Evolutionary conservation across 345 rosid genomes (phyloP).

Genomic region (Gossypium australe): DNA sequence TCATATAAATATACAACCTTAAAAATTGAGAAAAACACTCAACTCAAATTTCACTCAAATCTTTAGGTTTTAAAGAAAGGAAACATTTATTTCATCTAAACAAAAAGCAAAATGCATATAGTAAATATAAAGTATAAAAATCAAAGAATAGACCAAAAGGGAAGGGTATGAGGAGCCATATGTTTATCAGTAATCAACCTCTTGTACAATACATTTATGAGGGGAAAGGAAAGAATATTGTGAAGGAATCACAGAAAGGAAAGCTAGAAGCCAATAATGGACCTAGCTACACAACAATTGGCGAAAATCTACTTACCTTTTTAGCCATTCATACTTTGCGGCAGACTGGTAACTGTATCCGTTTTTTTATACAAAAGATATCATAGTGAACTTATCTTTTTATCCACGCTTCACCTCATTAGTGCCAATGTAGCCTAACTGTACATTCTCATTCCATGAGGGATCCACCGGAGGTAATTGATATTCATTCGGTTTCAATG

Average conservation of each 20-base stretch:
- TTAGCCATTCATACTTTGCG: conserved; percentile 4
- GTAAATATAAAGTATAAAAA: too few relatives aligned
- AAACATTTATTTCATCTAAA: too few relatives aligned
- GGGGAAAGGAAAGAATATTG: background rate
- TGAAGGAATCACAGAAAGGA: background rate
- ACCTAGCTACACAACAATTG: conserved; percentile 16
- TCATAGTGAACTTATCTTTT: conserved; percentile 13
- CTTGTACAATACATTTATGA: background rate
- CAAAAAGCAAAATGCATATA: too few relatives aligned
- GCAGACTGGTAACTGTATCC: background rate
- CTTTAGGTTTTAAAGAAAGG: too few relatives aligned
- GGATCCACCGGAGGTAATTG: conserved; percentile 58
- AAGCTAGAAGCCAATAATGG: background rate
- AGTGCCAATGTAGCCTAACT: conserved; percentile 18
- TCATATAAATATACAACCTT: too few relatives aligned
- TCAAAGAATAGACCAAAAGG: too few relatives aligned
- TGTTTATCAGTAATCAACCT: too few relatives aligned
- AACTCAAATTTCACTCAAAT: too few relatives aligned
- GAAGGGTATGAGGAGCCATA: too few relatives aligned
- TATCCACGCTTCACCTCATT: conserved; percentile 26
- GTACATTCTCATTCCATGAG: conserved; percentile 43
- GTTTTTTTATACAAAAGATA: conserved; percentile 3
- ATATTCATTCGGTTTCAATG: conserved; percentile 86
- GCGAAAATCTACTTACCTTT: conserved; percentile 15
- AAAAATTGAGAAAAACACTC: too few relatives aligned